phyloP scores from a whole-genome alignment of 371 early-diverging fungal genomes.

The Actinomortierella wolfii region DNA sequence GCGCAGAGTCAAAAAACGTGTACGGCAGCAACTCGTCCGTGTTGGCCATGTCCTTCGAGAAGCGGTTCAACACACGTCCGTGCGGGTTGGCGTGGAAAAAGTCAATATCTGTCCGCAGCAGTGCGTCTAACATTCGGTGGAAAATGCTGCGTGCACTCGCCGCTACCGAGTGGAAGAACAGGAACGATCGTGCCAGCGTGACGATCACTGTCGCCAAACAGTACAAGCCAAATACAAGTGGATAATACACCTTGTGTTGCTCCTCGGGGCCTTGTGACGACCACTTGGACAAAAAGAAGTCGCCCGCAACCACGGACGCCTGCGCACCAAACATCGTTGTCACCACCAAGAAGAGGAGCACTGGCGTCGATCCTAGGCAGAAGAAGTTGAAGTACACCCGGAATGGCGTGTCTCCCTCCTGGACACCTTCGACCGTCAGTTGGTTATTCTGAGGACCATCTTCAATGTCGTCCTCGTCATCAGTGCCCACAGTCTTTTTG shows the following conservation, averaged over 20 bases:
- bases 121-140: conserved; percentile 42
- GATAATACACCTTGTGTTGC: conserved; percentile 21
- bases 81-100: conserved; percentile 70
- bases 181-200: conserved; percentile 31
- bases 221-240: conserved; percentile 24
- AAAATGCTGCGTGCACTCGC: conserved; percentile 33
- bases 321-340: conserved; percentile 29
- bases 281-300: conserved; percentile 42
- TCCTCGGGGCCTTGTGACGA: conserved; percentile 6
- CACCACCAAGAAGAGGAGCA: conserved; percentile 15
- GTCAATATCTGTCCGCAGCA: conserved; percentile 32
- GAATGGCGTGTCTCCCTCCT: conserved; percentile 37
- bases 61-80: conserved; percentile 69
- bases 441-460: conserved; percentile 19
- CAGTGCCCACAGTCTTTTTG: not conserved
- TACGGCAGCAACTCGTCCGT: conserved; percentile 59
- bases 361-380: conserved; percentile 31
- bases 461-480: conserved; percentile 9
- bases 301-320: conserved; percentile 27
- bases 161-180: conserved; percentile 38
- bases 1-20: conserved; percentile 56
- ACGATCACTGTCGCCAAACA: conserved; percentile 28
- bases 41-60: conserved; percentile 65
- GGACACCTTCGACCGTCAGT: conserved; percentile 35
- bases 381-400: conserved; percentile 42